A percentile compares a stretch with the other conserved stretches of the same genome.
These are phyloP conservation scores for Dendrobium nobile DNA, from an alignment of 106 monocot species.

Conservation along the genomic window DNA sequence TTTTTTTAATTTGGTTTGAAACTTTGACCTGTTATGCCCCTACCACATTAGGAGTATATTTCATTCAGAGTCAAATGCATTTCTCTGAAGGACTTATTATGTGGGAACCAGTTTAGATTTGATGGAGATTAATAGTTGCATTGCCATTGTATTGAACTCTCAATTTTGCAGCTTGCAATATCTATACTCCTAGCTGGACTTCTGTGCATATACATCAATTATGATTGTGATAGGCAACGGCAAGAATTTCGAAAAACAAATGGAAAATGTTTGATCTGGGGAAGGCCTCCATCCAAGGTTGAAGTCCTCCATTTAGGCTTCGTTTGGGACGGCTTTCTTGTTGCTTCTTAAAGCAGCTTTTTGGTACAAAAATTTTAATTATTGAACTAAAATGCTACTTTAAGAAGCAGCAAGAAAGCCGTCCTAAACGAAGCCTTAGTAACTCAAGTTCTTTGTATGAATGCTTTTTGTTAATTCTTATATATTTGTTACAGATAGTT, in stretches of 20 bases:
- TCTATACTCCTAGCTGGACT: slow-evolving; percentile 70
- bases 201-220: slow-evolving; percentile 92
- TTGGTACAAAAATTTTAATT: too few relatives aligned
- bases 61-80: background rate
- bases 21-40: background rate
- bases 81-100: background rate
- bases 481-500: slow-evolving; percentile 53
- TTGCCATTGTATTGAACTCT: background rate
- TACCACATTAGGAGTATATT: background rate
- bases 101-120: background rate
- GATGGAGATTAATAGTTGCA: background rate
- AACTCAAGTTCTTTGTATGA: background rate
- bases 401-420: too few relatives aligned
- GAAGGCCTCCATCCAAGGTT: slow-evolving; percentile 91
- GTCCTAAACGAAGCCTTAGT: too few relatives aligned
- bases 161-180: slow-evolving; percentile 60
- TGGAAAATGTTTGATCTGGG: slow-evolving; percentile 87
- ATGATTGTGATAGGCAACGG: slow-evolving; percentile 94
- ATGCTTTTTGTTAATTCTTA: slow-evolving; percentile 8
- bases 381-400: too few relatives aligned
- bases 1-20: background rate
- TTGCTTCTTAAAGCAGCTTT: too few relatives aligned
- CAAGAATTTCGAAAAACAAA: slow-evolving; percentile 87
- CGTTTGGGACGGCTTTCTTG: too few relatives aligned
- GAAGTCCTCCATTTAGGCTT: background rate